Base-by-base conservation (phyloP, 2,329 filamentous ascomycete species). In the Zymoseptoria pseudotritici region DNA sequence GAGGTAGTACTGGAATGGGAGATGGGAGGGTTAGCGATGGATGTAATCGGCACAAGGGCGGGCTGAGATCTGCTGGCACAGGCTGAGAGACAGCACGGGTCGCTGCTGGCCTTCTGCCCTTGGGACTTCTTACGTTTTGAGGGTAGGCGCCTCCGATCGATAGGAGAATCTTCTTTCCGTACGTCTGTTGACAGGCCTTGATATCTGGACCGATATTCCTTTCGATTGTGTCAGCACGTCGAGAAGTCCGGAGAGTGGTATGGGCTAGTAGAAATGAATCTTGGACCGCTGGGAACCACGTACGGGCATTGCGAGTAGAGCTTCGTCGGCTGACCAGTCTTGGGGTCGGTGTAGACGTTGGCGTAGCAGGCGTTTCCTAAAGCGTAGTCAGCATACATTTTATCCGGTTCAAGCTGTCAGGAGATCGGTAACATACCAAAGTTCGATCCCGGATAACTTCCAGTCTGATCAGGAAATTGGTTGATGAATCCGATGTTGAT, bases 401-500 rank as follows among this genome's bases (percentile, higher is more conserved):
- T n/a, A 17, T 42, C 2, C 17, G 11, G 36, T n/a, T 46, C 2
- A 7, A 7, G n/a, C 50, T 21, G 11, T 22, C 3, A n/a, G 19
- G 20, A 52, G 2, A 8, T 21, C 17, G 17, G 2, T 20, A 5
- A 24, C 50, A 21, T 82, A 62, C 78, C 82, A 67, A 84, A 84
- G 72, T 85, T 83, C 10, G 76, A 78, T 17, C 75, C 77, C 4
- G 82, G 82, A 64, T 76, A 82, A 31, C 67, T 67, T 9, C 22
- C 20, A 20, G 56, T 59, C 53, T 77, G 73, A 56, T 78, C 74
- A 0, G 83, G 82, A 64, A 84, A 84, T 51, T 72, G 64, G 64
- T 82, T 82, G 58, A 85, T 74, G 65, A 85, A 85, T 3, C 74
- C 81, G 58, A 85, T 71, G 61, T 79, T 80, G 69, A 85, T 81